Conservation (phyloP, 768 basidiomycete genomes). For the Pleurotus giganteus region DNA sequence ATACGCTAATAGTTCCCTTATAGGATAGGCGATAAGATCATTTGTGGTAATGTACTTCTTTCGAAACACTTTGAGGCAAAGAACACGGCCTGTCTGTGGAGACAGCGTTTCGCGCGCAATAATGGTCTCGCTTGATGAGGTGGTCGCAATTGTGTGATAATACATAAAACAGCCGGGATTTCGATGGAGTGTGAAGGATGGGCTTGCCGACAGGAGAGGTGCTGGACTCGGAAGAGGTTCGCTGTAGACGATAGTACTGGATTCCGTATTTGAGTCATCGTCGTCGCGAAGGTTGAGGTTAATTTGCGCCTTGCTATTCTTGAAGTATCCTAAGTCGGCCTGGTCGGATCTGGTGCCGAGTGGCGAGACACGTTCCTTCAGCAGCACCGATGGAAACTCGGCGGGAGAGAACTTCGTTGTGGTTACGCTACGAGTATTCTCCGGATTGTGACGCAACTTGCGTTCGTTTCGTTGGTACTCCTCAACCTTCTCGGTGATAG, state of each 20-base stretch:
- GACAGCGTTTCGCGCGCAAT: not conserved
- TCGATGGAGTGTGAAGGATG: not conserved
- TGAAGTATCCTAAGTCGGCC: not conserved
- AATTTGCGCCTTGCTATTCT: not conserved
- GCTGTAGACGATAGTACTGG: not conserved
- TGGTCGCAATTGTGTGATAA: not conserved
- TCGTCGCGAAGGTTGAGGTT: not conserved
- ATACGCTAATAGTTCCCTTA: conserved; percentile 33
- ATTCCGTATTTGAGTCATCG: not conserved
- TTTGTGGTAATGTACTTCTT: conserved; percentile 16
- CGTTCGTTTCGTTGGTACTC: not conserved
- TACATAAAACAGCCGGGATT: conserved; percentile 1
- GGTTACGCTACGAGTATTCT: not conserved
- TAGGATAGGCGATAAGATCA: conserved; percentile 16
- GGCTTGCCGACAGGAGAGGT: not conserved
- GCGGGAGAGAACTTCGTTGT: not conserved
- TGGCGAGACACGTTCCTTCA: not conserved
- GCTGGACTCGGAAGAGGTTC: not conserved
- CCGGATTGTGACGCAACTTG: not conserved
- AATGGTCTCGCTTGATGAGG: not conserved
- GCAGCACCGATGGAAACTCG: not conserved
- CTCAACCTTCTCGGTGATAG: not conserved
- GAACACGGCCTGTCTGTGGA: conserved; percentile 16
- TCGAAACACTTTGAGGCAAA: conserved; percentile 38
- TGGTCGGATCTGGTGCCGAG: not conserved